These are phyloP conservation scores for Cryptococcus wingfieldii DNA, from an alignment of 1,284 basidiomycete genomes.

Conservation along the genomic window DNA sequence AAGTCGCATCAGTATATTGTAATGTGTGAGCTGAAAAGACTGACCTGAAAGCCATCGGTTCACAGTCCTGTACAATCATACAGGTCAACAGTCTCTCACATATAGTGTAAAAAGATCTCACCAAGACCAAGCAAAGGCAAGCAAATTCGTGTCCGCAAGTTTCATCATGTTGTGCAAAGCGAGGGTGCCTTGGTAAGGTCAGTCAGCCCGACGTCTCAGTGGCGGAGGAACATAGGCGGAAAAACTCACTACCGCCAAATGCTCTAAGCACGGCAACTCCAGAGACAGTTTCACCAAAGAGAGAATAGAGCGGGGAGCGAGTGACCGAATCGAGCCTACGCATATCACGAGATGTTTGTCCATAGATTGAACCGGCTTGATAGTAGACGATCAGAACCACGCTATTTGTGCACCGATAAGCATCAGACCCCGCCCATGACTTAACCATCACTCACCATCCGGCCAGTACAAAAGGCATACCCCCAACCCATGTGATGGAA, in stretches of 20 bases:
- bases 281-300: slow-evolving; percentile 84
- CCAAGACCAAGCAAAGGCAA: slow-evolving; percentile 85
- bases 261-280: slow-evolving; percentile 78
- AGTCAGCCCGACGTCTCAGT: neutral
- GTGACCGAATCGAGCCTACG: slow-evolving; percentile 81
- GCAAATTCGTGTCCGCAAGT: slow-evolving; percentile 72
- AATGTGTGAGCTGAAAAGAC: neutral
- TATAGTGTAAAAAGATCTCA: slow-evolving; percentile 48
- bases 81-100: neutral
- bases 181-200: slow-evolving; percentile 55
- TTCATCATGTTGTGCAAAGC: slow-evolving; percentile 80
- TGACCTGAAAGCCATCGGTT: slow-evolving; percentile 46
- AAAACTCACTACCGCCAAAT: slow-evolving; percentile 57
- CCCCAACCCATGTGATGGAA: slow-evolving; percentile 77
- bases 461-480: slow-evolving; percentile 65
- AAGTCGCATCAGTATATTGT: neutral
- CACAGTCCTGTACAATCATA: slow-evolving; percentile 28
- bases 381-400: slow-evolving; percentile 58
- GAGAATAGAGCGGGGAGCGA: slow-evolving; percentile 83
- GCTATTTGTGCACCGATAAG: slow-evolving; percentile 27
- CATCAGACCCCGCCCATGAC: neutral
- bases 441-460: slow-evolving; percentile 29
- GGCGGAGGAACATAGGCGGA: neutral
- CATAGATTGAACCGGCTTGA: slow-evolving; percentile 62
- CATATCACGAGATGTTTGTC: slow-evolving; percentile 85